Conservation (phyloP, 192 early-diverging fungal species). For the Backusella parvicylindrica region DNA sequence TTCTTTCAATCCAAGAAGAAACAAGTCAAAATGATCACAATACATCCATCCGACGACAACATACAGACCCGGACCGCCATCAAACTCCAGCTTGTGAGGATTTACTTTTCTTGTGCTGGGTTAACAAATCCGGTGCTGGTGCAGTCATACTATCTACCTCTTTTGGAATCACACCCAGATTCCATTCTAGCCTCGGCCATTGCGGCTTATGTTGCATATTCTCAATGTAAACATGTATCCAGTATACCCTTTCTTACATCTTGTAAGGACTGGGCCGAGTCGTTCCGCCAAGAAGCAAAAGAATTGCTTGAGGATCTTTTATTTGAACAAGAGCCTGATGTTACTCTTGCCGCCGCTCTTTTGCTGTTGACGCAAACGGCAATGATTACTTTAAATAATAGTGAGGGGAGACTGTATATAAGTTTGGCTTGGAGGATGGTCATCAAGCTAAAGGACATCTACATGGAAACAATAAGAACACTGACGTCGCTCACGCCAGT, state of each 20-base stretch:
- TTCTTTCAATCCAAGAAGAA: conserved; percentile 9
- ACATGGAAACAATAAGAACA: conserved; percentile 1
- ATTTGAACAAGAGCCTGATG: conserved; percentile 6
- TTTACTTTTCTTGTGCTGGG: conserved; percentile 14
- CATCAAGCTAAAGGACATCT: conserved; percentile 2
- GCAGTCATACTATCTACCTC: neutral
- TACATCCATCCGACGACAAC: neutral
- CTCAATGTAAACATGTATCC: conserved; percentile 16
- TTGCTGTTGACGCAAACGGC: conserved; percentile 8
- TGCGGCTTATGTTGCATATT: conserved; percentile 4
- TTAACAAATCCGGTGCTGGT: conserved; percentile 5
- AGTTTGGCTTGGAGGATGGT: conserved; percentile 18
- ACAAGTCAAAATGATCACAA: conserved; percentile 1
- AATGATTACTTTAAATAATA: conserved; percentile 1
- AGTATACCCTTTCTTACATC: neutral
- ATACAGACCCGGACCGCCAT: neutral
- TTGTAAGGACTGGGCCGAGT: conserved; percentile 5
- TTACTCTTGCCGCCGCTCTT: neutral
- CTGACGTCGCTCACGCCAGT: neutral
- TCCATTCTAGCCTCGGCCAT: conserved; percentile 18
- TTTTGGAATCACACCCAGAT: conserved; percentile 3
- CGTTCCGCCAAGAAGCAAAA: conserved; percentile 13
- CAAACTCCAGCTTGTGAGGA: neutral
- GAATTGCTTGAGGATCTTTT: conserved; percentile 14
- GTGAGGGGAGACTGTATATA: conserved; percentile 15